A percentile compares a stretch with the other conserved stretches of the same genome.
Evolutionary conservation across 2,329 filamentous ascomycete species (phyloP).

Genomic region (Aspergillus piperis): DNA sequence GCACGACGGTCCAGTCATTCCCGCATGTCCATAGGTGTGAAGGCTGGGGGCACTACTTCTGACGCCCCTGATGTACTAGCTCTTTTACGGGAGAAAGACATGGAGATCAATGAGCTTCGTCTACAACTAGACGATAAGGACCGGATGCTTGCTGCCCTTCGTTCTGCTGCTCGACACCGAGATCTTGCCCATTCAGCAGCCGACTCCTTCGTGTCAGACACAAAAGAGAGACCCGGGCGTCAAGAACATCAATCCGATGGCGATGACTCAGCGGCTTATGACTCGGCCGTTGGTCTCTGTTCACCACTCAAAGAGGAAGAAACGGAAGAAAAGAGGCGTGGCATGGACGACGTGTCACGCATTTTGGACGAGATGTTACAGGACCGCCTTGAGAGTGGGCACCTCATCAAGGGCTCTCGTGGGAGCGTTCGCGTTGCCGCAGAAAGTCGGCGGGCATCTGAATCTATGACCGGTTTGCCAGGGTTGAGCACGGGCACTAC

Average conservation of each 20-base stretch:
- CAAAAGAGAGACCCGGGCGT: conserved; percentile 30
- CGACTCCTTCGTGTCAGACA: conserved; percentile 37
- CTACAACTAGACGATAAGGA: conserved; percentile 92
- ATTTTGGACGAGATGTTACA: conserved; percentile 97
- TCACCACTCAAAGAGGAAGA: conserved; percentile 34
- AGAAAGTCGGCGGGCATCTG: conserved; percentile 39
- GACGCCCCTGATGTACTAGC: conserved; percentile 76
- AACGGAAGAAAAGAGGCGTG: conserved; percentile 56
- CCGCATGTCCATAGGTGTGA: conserved; percentile 73
- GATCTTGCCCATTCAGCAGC: conserved; percentile 70
- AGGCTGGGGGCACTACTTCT: conserved; percentile 67
- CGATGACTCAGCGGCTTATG: conserved; percentile 26
- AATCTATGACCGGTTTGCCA: conserved; percentile 28
- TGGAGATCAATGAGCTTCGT: conserved; percentile 87
- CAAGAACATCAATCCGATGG: conserved; percentile 30
- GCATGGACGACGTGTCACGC: conserved; percentile 87
- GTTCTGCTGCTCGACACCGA: conserved; percentile 80
- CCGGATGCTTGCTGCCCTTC: conserved; percentile 83
- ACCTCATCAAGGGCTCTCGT: conserved; percentile 65
- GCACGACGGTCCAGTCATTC: conserved; percentile 88
- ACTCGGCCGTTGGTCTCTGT: conserved; percentile 33
- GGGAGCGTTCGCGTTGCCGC: conserved; percentile 65
- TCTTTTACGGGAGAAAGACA: conserved; percentile 82
- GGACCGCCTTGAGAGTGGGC: conserved; percentile 76
- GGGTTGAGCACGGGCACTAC: conserved; percentile 27